phyloP scores from a whole-genome alignment of 768 basidiomycete species.

The Termitomyces sp. region DNA sequence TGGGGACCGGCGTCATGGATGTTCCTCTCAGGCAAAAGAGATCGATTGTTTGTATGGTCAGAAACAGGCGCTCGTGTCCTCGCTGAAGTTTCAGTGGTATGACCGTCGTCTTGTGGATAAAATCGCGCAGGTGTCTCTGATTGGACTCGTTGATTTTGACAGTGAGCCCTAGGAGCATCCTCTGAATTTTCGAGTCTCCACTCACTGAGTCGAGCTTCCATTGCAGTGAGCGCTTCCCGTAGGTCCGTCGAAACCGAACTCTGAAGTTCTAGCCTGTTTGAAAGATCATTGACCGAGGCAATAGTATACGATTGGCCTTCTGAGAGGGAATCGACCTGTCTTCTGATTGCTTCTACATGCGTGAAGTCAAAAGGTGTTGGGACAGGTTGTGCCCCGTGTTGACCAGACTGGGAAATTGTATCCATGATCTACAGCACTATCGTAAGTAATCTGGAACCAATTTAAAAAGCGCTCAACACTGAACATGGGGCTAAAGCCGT shows the following conservation, averaged over 20 bases:
- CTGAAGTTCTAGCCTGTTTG: not conserved
- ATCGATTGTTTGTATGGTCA: not conserved
- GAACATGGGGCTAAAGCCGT: not conserved
- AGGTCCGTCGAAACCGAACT: not conserved
- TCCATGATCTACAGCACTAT: not conserved
- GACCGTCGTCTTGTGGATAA: not conserved
- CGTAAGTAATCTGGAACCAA: not conserved
- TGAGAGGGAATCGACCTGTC: not conserved
- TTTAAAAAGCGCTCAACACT: not conserved
- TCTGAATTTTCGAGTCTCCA: not conserved
- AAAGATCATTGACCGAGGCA: not conserved
- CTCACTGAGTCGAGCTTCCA: not conserved
- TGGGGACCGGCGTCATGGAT: not conserved
- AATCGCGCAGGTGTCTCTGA: not conserved
- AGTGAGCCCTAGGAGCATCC: not conserved
- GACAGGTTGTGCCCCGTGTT: not conserved
- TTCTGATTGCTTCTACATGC: not conserved
- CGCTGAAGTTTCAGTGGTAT: not conserved
- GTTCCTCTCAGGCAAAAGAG: not conserved
- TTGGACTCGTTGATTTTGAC: not conserved
- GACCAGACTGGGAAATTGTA: not conserved
- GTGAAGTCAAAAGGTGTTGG: not conserved
- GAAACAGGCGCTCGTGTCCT: not conserved
- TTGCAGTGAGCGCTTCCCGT: not conserved
- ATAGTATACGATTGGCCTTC: not conserved